A percentile compares a stretch with the other conserved stretches of the same genome.
These are phyloP conservation scores for Ascomycota sp. DNA, from an alignment of 2,329 filamentous ascomycete species.

Conservation along the genomic window DNA sequence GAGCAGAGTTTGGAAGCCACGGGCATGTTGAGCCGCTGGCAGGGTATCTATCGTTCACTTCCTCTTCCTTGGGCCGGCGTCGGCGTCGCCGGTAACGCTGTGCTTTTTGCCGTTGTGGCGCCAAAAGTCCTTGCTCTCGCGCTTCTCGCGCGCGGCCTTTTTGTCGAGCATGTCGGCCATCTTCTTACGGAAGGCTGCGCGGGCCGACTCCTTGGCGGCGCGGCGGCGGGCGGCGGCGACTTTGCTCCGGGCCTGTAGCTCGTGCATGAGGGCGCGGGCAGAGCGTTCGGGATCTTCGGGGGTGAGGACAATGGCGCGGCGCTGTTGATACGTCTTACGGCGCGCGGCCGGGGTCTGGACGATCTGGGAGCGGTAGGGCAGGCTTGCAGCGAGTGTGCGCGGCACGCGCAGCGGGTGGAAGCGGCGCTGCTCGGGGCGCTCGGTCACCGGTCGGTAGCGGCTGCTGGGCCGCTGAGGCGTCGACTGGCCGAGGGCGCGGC, in stretches of 20 bases:
- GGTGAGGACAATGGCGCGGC: conserved; percentile 62
- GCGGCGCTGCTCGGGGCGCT: conserved; percentile 45
- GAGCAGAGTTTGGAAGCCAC: too few relatives aligned
- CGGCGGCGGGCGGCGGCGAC: conserved; percentile 72
- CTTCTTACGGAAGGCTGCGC: conserved; percentile 63
- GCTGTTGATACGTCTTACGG: conserved; percentile 76
- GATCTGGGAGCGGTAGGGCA: conserved; percentile 89
- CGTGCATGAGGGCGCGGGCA: conserved; percentile 75
- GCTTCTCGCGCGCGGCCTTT: conserved; percentile 70
- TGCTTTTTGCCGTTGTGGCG: conserved; percentile 63
- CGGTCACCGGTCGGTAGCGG: conserved; percentile 54
- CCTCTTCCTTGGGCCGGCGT: conserved; percentile 15
- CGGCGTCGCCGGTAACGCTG: conserved; percentile 19
- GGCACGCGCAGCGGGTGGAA: conserved; percentile 69
- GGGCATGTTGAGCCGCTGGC: too few relatives aligned
- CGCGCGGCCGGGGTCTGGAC: conserved; percentile 60
- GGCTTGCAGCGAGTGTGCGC: conserved; percentile 55
- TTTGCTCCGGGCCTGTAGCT: conserved; percentile 75
- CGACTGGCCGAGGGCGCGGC: conserved; percentile 50
- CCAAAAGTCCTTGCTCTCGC: conserved; percentile 87
- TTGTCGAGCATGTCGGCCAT: conserved; percentile 68
- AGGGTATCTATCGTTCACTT: conserved; percentile 5
- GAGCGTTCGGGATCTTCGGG: conserved; percentile 74
- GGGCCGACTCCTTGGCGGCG: conserved; percentile 74
- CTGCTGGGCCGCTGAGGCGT: conserved; percentile 71